A percentile compares a stretch with the other conserved stretches of the same genome.
Conservation (phyloP, 148 eudicot species). For the Vaccinium macrocarpon region DNA sequence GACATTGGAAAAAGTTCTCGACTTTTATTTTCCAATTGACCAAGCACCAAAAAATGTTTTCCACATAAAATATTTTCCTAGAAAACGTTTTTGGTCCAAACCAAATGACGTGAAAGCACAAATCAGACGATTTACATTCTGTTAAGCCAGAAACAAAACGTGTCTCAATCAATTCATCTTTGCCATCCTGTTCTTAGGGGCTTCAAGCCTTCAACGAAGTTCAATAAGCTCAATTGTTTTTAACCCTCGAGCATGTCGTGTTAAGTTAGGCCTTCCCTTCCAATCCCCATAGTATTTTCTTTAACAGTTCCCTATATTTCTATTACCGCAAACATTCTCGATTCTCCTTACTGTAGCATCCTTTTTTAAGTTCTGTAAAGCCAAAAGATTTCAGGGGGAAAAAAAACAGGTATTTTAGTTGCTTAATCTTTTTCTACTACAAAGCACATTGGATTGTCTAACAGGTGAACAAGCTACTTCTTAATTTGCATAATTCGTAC, state of each 20-base stretch:
- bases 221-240: neutral
- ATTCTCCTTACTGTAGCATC: neutral
- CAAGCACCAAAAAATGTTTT: too few relatives aligned
- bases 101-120: neutral
- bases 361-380: neutral
- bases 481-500: too few relatives aligned
- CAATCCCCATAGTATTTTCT: neutral
- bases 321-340: neutral
- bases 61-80: too few relatives aligned
- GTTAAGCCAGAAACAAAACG: neutral
- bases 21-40: too few relatives aligned
- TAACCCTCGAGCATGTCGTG: neutral
- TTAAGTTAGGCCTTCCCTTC: neutral
- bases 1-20: too few relatives aligned
- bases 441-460: neutral
- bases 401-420: too few relatives aligned
- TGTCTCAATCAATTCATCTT: neutral
- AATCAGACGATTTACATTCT: neutral
- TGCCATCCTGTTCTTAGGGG: neutral
- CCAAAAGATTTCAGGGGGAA: too few relatives aligned
- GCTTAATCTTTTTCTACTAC: too few relatives aligned
- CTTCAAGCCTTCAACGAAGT: neutral
- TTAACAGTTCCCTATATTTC: neutral
- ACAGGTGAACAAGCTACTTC: neutral
- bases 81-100: too few relatives aligned